These are phyloP conservation scores for Scleromitrula shiraiana DNA, from an alignment of 2,329 filamentous ascomycete species.

Conservation along the genomic window DNA sequence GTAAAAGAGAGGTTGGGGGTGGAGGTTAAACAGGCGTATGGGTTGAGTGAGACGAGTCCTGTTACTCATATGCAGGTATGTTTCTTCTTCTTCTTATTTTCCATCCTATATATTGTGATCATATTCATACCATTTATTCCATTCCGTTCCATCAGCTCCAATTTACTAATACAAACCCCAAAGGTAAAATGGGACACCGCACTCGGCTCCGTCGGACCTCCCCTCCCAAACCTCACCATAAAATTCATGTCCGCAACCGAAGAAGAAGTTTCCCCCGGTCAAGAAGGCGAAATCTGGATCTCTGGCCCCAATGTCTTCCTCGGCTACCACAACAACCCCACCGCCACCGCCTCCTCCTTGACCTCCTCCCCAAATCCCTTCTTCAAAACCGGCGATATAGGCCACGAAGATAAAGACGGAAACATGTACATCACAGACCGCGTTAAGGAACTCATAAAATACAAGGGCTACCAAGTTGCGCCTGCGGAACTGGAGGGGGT, in stretches of 20 bases:
- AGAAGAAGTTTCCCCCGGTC: slow-evolving; percentile 35
- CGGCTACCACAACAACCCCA: slow-evolving; percentile 48
- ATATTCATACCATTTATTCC: too few relatives aligned
- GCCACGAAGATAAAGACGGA: slow-evolving; percentile 63
- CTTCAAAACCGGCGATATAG: slow-evolving; percentile 75
- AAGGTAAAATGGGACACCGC: slow-evolving; percentile 5
- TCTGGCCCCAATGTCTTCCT: slow-evolving; percentile 54
- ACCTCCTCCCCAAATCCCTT: slow-evolving; percentile 54
- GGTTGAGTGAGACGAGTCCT: slow-evolving; percentile 76
- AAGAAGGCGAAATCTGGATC: slow-evolving; percentile 63
- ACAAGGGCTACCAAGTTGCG: slow-evolving; percentile 59
- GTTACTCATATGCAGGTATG: slow-evolving; percentile 53
- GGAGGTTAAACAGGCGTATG: slow-evolving; percentile 61
- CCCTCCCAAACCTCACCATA: slow-evolving; percentile 8
- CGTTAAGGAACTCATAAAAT: slow-evolving; percentile 57
- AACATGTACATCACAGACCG: slow-evolving; percentile 86
- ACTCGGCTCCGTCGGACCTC: slow-evolving; percentile 8
- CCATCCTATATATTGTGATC: too few relatives aligned
- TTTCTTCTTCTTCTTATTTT: not conserved
- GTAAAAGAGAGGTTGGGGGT: not conserved
- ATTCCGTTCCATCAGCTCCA: too few relatives aligned
- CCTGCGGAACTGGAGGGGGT: slow-evolving; percentile 54
- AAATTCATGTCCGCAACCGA: slow-evolving; percentile 8
- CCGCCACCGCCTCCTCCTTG: slow-evolving; percentile 48
- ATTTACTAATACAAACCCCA: not conserved